phyloP scores from a whole-genome alignment of 129 eudicot species.

The Chrysanthemum makinoi region DNA sequence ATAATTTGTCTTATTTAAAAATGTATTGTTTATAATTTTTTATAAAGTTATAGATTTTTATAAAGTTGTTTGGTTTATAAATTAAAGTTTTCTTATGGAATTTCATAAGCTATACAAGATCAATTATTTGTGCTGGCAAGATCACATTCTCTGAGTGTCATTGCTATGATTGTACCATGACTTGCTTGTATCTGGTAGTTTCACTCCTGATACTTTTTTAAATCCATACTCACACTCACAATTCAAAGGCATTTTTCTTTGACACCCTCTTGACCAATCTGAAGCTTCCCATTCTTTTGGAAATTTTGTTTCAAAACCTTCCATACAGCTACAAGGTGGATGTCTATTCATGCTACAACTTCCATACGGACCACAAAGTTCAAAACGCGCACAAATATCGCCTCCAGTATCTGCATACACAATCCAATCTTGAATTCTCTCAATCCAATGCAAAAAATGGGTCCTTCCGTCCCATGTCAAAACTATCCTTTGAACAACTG shows the following conservation, averaged over 20 bases:
- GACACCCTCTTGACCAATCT: slow-evolving; percentile 39
- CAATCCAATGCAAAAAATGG: slow-evolving; percentile 14
- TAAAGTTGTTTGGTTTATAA: too few species aligned
- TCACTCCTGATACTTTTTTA: slow-evolving; percentile 12
- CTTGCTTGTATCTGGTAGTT: slow-evolving; percentile 31
- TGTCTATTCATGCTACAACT: slow-evolving; percentile 14
- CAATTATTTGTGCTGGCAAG: slow-evolving; percentile 36
- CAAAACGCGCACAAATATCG: slow-evolving; percentile 28
- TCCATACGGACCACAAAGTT: slow-evolving; percentile 35
- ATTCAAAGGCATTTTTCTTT: slow-evolving; percentile 4
- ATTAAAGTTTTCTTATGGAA: too few species aligned
- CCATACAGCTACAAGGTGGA: slow-evolving; percentile 26
- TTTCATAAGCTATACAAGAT: slow-evolving; percentile 9
- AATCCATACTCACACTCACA: slow-evolving; percentile 29
- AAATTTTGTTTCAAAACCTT: slow-evolving; percentile 31
- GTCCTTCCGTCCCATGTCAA: slow-evolving; percentile 18
- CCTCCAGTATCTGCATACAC: not conserved
- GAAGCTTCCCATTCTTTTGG: slow-evolving; percentile 28
- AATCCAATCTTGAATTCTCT: slow-evolving; percentile 19
- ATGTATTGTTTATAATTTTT: too few species aligned
- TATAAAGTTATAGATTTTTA: too few species aligned
- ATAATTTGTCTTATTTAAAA: too few species aligned
- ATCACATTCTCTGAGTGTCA: slow-evolving; percentile 30
- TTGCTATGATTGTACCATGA: slow-evolving; percentile 13
- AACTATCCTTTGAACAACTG: slow-evolving; percentile 13